A percentile compares a stretch with the other conserved stretches of the same genome.
These are phyloP conservation scores for Leonotis leonurus DNA, from an alignment of 257 asterid species.

Conservation along the genomic window DNA sequence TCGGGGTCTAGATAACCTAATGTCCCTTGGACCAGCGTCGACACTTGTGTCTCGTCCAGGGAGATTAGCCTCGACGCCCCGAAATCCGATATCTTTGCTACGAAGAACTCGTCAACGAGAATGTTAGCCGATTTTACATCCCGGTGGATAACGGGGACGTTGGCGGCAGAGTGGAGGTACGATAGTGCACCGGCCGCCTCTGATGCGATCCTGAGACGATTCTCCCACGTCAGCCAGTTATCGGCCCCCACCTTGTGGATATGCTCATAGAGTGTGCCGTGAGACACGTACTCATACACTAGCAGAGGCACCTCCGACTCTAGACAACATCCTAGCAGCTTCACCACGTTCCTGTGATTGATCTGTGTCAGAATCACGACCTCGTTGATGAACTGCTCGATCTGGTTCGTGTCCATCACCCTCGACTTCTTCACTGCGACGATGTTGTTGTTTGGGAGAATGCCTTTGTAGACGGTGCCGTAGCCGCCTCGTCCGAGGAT, in stretches of 20 bases:
- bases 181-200: slow-evolving; percentile 51
- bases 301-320: slow-evolving; percentile 51
- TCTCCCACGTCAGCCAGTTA: slow-evolving; percentile 55
- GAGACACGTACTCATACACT: slow-evolving; percentile 38
- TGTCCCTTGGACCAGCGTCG: slow-evolving; percentile 56
- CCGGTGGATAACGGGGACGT: slow-evolving; percentile 44
- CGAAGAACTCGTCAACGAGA: slow-evolving; percentile 32
- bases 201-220: slow-evolving; percentile 33
- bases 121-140: slow-evolving; percentile 58
- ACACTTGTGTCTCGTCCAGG: slow-evolving; percentile 39
- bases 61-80: slow-evolving; percentile 55
- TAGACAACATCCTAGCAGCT: slow-evolving; percentile 50
- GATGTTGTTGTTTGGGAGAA: slow-evolving; percentile 26
- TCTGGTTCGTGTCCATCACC: slow-evolving; percentile 37
- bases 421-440: slow-evolving; percentile 53
- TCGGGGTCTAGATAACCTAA: slow-evolving; percentile 57
- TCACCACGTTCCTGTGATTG: slow-evolving; percentile 54
- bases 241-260: slow-evolving; percentile 33
- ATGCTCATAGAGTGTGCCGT: slow-evolving; percentile 38
- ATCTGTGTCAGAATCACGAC: slow-evolving; percentile 51
- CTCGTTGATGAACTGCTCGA: slow-evolving; percentile 67
- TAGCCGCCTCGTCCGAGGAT: slow-evolving; percentile 54
- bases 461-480: slow-evolving; percentile 48
- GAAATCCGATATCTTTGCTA: slow-evolving; percentile 45
- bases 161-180: slow-evolving; percentile 56